phyloP scores from a whole-genome alignment of 2,329 filamentous ascomycete genomes.

The Leptosphaerulina australis region DNA sequence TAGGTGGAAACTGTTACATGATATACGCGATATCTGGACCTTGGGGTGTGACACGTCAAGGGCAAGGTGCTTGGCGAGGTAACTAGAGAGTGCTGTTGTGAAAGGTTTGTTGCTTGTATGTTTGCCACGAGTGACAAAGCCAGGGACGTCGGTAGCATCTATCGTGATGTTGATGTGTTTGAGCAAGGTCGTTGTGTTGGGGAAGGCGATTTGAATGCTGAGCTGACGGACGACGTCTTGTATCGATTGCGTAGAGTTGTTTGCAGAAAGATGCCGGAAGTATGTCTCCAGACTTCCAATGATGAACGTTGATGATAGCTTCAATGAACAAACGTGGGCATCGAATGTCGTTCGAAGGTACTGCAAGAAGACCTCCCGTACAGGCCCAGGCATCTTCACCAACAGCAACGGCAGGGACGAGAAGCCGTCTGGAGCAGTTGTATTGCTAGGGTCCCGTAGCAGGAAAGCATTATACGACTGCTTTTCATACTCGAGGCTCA shows the following conservation, averaged over 20 bases:
- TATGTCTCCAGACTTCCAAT: slow-evolving; percentile 58
- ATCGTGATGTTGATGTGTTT: slow-evolving; percentile 55
- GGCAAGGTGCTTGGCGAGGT: slow-evolving; percentile 51
- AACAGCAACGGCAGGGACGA: slow-evolving; percentile 59
- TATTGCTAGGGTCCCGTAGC: slow-evolving; percentile 47
- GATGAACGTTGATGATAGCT: slow-evolving; percentile 54
- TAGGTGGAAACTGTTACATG: slow-evolving; percentile 52
- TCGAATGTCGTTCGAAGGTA: slow-evolving; percentile 60
- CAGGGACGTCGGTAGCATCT: slow-evolving; percentile 47
- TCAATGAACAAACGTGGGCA: slow-evolving; percentile 53
- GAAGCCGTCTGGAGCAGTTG: slow-evolving; percentile 45
- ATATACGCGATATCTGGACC: slow-evolving; percentile 51
- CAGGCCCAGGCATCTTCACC: slow-evolving; percentile 57
- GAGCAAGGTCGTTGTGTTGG: slow-evolving; percentile 38
- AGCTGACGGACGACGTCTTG: slow-evolving; percentile 42
- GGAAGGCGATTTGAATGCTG: slow-evolving; percentile 46
- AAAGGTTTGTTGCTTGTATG: slow-evolving; percentile 41
- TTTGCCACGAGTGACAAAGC: slow-evolving; percentile 41
- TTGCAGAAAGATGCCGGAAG: slow-evolving; percentile 62
- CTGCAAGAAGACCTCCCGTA: slow-evolving; percentile 56
- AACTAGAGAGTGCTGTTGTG: slow-evolving; percentile 48
- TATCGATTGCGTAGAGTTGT: slow-evolving; percentile 38
- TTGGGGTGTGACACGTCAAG: slow-evolving; percentile 49
- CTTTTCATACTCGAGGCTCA: slow-evolving; percentile 58
- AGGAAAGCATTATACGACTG: slow-evolving; percentile 59